Evolutionary conservation across 148 eudicot genomes (phyloP), one percentile per base, ranked within the genome.

Genomic region (Beta vulgaris): DNA sequence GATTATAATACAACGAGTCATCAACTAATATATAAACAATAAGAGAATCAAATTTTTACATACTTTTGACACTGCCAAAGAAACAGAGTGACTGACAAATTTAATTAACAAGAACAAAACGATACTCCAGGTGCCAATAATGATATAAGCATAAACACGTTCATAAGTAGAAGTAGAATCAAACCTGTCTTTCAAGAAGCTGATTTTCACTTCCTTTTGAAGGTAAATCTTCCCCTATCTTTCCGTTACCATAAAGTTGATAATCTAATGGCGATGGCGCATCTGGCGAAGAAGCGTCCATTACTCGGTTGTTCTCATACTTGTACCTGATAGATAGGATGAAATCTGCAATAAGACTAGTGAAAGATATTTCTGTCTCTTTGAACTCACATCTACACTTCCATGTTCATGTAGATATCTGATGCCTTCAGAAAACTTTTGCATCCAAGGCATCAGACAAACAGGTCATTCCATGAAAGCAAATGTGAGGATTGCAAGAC

Each of bases 121-220:
- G 4, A 18, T 23, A 19, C 40, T 23, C 18, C 42, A 77, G 44
- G 35, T 35, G 64, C n/a, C 40, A 28, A 59, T 74, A 16, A 9
- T 29, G 48, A 37, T 35, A 29, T 32, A 7, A 3, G 34, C 37
- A 46, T 29, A 29, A 13, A 3, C 61, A 48, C 59, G 46, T 43
- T 68, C 25, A 29, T 23, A 34, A 36, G 13, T 42, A 13, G 13
- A 54, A 19, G 18, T 31, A 14, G 65, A 55, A 63, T 29, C 74
- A 76, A 81, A 95, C 99, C 97, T 95, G 99, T 88, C 98, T 89
- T 80, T 92, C 98, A 73, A 95, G 91, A 79, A 95, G 93, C 84
- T 90, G 98, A 86, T 95, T 92, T 86, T 95, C 93, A 73, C 90
- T 87, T 75, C 97, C 98, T 81, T 84, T 95, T 16, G 97, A 88